Evolutionary conservation across 1,139 yeast species (phyloP).

Genomic region (Hansenula anomala): DNA sequence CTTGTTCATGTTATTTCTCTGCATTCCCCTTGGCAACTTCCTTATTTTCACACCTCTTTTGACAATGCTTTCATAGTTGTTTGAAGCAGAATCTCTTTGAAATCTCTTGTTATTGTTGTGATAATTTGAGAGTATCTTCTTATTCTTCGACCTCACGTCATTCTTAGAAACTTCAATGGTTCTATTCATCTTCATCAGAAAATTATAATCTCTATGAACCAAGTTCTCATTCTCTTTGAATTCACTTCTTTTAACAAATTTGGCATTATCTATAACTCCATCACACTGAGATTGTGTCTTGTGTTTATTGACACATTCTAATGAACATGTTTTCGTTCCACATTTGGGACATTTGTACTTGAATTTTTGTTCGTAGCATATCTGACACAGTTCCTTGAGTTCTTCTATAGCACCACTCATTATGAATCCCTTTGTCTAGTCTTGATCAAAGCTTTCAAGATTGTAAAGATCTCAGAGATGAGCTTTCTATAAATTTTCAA

Average conservation of each 20-base stretch:
- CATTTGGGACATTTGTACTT: conserved; percentile 91
- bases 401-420: background rate
- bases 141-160: conserved; percentile 35
- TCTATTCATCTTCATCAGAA: conserved; percentile 59
- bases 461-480: too few relatives aligned
- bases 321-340: conserved; percentile 57
- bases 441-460: too few relatives aligned
- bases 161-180: conserved; percentile 44
- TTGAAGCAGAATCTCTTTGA: background rate
- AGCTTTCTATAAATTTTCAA: too few relatives aligned
- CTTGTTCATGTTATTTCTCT: conserved; percentile 59
- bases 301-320: conserved; percentile 68
- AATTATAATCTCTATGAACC: conserved; percentile 82
- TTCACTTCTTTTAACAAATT: conserved; percentile 39
- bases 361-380: conserved; percentile 41
- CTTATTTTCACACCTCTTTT: conserved; percentile 49
- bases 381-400: conserved; percentile 33
- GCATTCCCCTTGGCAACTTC: conserved; percentile 71
- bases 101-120: conserved; percentile 5
- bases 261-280: conserved; percentile 61
- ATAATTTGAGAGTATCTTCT: conserved; percentile 23
- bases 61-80: conserved; percentile 12
- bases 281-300: conserved; percentile 58
- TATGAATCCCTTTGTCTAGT: too few relatives aligned
- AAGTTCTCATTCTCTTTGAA: conserved; percentile 32